Base-by-base conservation (phyloP, 2,329 filamentous ascomycete genomes). In the Xylaria sp. region DNA sequence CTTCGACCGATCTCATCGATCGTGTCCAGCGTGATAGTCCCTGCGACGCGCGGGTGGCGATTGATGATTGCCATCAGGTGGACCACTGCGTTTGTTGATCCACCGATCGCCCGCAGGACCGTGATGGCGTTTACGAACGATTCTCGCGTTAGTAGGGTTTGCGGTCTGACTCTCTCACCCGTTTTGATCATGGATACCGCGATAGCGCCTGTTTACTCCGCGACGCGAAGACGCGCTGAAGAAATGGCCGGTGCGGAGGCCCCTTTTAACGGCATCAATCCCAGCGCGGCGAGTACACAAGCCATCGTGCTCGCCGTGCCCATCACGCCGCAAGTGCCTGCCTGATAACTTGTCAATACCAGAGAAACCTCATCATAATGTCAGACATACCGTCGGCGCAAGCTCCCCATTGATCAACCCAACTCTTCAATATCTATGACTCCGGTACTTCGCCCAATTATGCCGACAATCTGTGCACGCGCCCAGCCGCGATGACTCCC, bases 231-330 rank as follows among this genome's bases (percentile, higher is more conserved):
- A 59, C 93, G 91, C 0, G 89, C 80, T 0, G 90, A 89, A 0
- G 88, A 91, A 2, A 88, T 85, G 0, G 91, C 91, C 0, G 91
- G 89, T 0, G 89, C 91, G 0, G 89, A 89, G 0, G 90, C 90
- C 0, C 89, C 91, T 4, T 85, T 85, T 6, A 92, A 87, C 0
- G 92, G 80, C 60, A 90, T 88, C 65, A 95, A 79, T n/a, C 91
- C 91, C 67, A 96, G 86, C 0, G 85, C 90, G 62, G 91, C 90
- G 19, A 92, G 88, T 13, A 91, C 83, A 4, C 89, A 92, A 1
- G 90, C 89, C 90, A 96, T 93, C 1, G 91, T 95, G 69, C 91
- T 93, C 5, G 91, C 91, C 0, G 91, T 96, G 64, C 91, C 94
- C 91, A 96, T 96, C 16, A 92, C 91, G 52, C 91, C 91, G 65